Conservation (phyloP, 1,139 yeast species). For the Pichia sp. region DNA sequence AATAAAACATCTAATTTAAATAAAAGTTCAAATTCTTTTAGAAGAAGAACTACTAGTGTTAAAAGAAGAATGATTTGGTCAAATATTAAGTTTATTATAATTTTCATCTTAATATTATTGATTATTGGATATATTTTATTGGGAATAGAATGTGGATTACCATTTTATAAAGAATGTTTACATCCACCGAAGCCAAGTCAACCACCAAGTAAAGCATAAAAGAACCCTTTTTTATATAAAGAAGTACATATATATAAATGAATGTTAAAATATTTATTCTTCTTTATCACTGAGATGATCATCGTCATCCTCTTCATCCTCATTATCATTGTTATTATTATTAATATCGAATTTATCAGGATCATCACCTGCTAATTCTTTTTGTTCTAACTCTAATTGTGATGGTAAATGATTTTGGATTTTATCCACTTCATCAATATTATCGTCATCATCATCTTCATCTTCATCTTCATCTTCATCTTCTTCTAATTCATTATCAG, state of each 20-base stretch:
- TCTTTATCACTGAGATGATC: too few relatives aligned
- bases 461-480: constrained; percentile 19
- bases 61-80: constrained; percentile 65
- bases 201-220: too few relatives aligned
- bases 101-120: constrained; percentile 27
- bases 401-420: constrained; percentile 13
- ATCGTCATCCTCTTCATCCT: constrained; percentile 9
- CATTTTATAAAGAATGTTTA: constrained; percentile 30
- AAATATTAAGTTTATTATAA: constrained; percentile 40
- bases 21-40: constrained; percentile 62
- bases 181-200: constrained; percentile 26
- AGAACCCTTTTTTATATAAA: too few relatives aligned
- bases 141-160: constrained; percentile 50
- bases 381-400: constrained; percentile 20
- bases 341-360: constrained; percentile 4
- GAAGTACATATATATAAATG: too few relatives aligned
- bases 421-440: not conserved
- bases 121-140: constrained; percentile 37
- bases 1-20: constrained; percentile 77
- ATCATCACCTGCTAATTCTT: constrained; percentile 21
- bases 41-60: constrained; percentile 61
- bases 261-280: too few relatives aligned
- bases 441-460: constrained; percentile 16
- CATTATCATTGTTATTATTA: constrained; percentile 9
- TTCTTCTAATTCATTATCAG: constrained; percentile 19